These are phyloP conservation scores for Extremus antarcticus DNA, from an alignment of 495 filamentous ascomycete species.

Conservation along the genomic window DNA sequence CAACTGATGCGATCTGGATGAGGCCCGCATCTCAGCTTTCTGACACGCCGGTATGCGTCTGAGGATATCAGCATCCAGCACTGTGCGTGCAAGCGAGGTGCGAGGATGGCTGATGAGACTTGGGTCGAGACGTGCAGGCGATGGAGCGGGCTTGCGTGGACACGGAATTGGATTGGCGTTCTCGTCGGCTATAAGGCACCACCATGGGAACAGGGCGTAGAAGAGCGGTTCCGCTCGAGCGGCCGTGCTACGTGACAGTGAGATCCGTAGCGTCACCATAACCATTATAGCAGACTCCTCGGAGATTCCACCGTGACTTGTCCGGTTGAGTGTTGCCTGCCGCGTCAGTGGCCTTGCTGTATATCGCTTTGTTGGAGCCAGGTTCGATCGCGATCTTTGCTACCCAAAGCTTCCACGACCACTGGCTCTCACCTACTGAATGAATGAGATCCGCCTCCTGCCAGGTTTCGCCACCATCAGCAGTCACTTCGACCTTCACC, in stretches of 20 bases:
- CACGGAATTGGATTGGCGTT: too few species aligned
- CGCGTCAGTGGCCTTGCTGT: slow-evolving; percentile 43
- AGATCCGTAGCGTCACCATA: slow-evolving; percentile 45
- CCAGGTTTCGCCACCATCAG: slow-evolving; percentile 42
- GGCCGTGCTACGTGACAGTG: slow-evolving; percentile 7
- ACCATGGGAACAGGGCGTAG: too few species aligned
- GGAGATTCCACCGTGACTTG: slow-evolving; percentile 44
- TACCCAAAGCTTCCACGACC: slow-evolving; percentile 43
- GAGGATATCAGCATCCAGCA: too few species aligned
- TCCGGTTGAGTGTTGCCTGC: slow-evolving; percentile 40
- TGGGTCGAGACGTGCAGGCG: too few species aligned
- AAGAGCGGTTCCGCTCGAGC: background rate
- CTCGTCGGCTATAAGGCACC: too few species aligned
- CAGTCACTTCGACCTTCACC: slow-evolving; percentile 40
- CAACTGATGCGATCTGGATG: too few species aligned
- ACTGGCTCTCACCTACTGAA: slow-evolving; percentile 29
- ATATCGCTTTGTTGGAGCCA: slow-evolving; percentile 31
- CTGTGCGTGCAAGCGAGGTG: too few species aligned
- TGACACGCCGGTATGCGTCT: too few species aligned
- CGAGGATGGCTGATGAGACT: too few species aligned
- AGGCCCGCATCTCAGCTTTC: too few species aligned
- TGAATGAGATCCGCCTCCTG: slow-evolving; percentile 31
- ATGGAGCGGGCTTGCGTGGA: too few species aligned
- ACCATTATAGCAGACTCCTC: slow-evolving; percentile 52
- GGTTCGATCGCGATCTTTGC: slow-evolving; percentile 25